phyloP scores from a whole-genome alignment of 768 basidiomycete genomes.

The Lactarius sanguifluus region DNA sequence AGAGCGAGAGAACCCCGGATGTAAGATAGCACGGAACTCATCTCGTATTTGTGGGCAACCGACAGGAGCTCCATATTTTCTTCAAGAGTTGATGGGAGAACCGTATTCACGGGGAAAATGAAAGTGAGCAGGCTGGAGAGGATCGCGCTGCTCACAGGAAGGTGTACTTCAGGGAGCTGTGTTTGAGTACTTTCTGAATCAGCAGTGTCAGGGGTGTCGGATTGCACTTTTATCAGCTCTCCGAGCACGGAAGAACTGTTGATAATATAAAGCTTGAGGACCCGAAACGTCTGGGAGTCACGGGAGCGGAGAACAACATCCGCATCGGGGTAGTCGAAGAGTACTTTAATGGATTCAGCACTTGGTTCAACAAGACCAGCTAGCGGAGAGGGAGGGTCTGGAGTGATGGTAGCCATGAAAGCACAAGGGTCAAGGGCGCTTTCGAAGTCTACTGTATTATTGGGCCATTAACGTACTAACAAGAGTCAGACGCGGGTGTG shows the following conservation, averaged over 20 bases:
- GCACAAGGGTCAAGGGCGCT: not conserved
- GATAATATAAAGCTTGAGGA: conserved; percentile 45
- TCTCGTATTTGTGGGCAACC: conserved; percentile 17
- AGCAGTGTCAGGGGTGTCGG: not conserved
- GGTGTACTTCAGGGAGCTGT: not conserved
- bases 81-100: conserved; percentile 7
- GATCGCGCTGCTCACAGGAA: not conserved
- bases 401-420: not conserved
- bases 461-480: no score
- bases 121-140: conserved; percentile 5
- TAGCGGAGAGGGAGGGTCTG: not conserved
- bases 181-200: not conserved
- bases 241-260: conserved; percentile 44
- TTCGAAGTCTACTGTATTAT: not conserved
- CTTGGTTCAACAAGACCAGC: not conserved
- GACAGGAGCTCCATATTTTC: conserved; percentile 13
- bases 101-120: not conserved
- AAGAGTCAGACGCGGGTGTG: no score
- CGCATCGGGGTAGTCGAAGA: conserved; percentile 35
- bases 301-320: conserved; percentile 45
- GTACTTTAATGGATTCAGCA: not conserved
- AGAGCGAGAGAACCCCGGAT: conserved; percentile 3
- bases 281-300: conserved; percentile 45
- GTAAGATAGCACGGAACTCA: not conserved
- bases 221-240: not conserved